Conservation (phyloP, 306 rosid genomes). For the Cucurbita pepo region DNA sequence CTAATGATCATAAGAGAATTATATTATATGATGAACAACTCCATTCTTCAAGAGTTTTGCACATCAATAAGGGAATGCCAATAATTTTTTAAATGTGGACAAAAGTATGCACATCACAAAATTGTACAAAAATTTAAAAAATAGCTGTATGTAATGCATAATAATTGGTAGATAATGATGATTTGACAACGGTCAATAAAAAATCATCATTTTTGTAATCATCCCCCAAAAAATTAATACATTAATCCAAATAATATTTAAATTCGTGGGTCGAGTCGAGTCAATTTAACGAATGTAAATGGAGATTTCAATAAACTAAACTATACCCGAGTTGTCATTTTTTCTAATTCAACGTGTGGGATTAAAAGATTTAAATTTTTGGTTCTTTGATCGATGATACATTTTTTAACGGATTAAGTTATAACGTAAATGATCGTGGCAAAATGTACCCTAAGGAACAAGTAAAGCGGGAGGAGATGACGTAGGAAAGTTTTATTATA, state of each 20-base stretch:
- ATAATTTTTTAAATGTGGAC: neutral
- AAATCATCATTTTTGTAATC: neutral
- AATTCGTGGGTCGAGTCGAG: neutral
- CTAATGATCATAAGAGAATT: neutral
- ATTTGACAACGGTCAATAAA: neutral
- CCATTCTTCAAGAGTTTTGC: neutral
- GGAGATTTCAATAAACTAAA: no score
- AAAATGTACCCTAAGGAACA: conserved; percentile 19
- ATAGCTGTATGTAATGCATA: neutral
- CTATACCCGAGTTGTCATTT: no score
- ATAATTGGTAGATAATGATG: neutral
- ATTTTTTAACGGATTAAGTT: no score
- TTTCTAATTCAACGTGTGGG: no score
- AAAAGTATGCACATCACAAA: neutral
- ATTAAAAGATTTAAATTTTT: no score
- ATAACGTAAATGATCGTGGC: no score
- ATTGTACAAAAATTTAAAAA: neutral
- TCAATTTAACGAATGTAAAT: no score
- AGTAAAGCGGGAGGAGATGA: conserved; percentile 40
- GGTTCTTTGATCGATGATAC: no score
- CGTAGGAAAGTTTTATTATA: conserved; percentile 41
- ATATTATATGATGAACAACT: neutral
- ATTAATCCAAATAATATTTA: neutral
- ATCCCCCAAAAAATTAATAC: neutral
- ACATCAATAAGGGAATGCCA: neutral